Evolutionary conservation across 345 rosid species (phyloP).

Genomic region (Citropsis articulata): DNA sequence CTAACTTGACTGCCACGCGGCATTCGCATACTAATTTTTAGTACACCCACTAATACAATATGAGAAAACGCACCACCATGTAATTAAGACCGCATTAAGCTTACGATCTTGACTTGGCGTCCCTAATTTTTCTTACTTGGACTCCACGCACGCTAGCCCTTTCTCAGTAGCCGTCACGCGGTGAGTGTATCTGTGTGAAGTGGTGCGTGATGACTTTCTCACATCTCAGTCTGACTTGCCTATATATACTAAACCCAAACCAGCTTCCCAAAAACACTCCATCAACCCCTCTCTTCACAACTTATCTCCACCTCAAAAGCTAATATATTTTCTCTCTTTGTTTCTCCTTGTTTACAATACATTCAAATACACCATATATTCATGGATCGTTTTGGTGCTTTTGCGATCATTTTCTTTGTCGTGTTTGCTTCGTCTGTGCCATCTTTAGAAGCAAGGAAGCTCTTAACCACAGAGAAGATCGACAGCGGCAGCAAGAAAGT

Average conservation of each 20-base stretch:
- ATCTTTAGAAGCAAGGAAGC: constrained; percentile 46
- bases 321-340: not conserved
- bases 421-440: constrained; percentile 28
- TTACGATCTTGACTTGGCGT: not conserved
- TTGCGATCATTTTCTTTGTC: constrained; percentile 32
- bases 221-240: not conserved
- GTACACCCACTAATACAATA: not conserved
- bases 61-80: not conserved
- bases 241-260: not conserved
- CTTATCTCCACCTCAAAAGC: constrained; percentile 2
- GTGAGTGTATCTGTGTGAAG: not conserved
- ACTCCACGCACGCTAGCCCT: not conserved
- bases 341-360: not conserved
- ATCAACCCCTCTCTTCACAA: not conserved
- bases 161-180: constrained; percentile 6
- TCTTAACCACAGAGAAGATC: constrained; percentile 12
- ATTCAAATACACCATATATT: not conserved
- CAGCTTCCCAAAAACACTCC: not conserved
- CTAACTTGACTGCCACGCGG: constrained; percentile 39
- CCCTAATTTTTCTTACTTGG: not conserved
- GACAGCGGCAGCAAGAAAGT: not conserved
- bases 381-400: constrained; percentile 45
- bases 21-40: constrained; percentile 7
- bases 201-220: too few species aligned
- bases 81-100: not conserved